These are phyloP conservation scores for Litsea cubeba DNA, from an alignment of 164 flowering plant species.

Conservation along the genomic window DNA sequence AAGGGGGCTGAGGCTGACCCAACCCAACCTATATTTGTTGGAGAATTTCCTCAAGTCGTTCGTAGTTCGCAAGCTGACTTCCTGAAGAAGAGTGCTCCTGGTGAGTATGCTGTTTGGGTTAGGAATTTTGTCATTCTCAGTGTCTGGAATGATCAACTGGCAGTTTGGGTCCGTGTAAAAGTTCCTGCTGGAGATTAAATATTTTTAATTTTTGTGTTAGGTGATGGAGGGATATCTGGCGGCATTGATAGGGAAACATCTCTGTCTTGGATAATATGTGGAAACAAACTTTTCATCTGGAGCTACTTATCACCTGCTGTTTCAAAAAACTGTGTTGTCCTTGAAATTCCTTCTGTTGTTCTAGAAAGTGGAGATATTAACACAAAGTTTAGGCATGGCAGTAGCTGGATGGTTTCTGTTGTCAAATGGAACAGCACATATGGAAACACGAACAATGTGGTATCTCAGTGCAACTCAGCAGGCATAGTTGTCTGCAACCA, in stretches of 20 bases:
- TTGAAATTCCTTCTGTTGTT: conserved; percentile 47
- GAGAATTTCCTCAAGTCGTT: conserved; percentile 81
- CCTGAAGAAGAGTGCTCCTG: conserved; percentile 38
- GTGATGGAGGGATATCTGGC: conserved; percentile 54
- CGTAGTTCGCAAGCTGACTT: conserved; percentile 65
- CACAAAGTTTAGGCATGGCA: conserved; percentile 21
- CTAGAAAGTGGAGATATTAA: conserved; percentile 28
- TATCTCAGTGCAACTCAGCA: conserved; percentile 33
- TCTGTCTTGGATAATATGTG: conserved; percentile 76
- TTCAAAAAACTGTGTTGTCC: conserved; percentile 51
- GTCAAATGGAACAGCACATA: conserved; percentile 47
- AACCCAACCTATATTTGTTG: conserved; percentile 74
- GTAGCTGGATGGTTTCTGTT: conserved; percentile 55
- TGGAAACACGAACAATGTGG: conserved; percentile 19
- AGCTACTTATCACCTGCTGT: conserved; percentile 56
- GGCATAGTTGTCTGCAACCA: conserved; percentile 62
- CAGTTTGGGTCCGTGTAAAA: background rate
- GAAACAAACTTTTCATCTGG: conserved; percentile 67
- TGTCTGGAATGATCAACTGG: conserved; percentile 1
- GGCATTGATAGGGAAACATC: conserved; percentile 77
- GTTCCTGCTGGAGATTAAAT: background rate
- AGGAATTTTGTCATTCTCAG: background rate
- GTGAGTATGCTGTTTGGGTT: conserved; percentile 32
- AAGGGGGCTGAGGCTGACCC: conserved; percentile 46
- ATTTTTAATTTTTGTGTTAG: conserved; percentile 26